These are phyloP conservation scores for Talaromyces sp. DNA, from an alignment of 2,329 filamentous ascomycete genomes.

Conservation along the genomic window DNA sequence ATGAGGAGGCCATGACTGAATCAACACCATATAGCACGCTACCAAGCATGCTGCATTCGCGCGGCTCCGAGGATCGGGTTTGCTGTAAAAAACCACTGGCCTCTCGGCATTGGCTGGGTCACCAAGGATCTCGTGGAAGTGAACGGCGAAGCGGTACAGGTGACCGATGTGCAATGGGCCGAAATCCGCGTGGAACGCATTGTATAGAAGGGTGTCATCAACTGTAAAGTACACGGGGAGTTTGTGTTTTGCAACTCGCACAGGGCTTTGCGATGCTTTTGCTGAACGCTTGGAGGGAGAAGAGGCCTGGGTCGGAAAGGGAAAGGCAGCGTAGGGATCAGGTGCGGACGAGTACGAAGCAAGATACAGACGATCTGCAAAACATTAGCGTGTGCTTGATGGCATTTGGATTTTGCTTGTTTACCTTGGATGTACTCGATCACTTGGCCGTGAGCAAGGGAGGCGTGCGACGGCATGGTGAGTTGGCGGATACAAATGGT, in stretches of 20 bases:
- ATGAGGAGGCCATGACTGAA: constrained; percentile 96
- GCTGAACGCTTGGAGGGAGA: constrained; percentile 76
- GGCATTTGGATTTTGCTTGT: constrained; percentile 44
- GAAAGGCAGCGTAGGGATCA: constrained; percentile 77
- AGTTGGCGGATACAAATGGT: not conserved
- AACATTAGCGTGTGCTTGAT: not conserved
- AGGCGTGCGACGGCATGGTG: constrained; percentile 47
- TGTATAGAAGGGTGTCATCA: constrained; percentile 89
- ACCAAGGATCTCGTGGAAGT: constrained; percentile 91
- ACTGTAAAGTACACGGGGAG: constrained; percentile 92
- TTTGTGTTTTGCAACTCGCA: constrained; percentile 51
- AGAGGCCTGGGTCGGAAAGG: constrained; percentile 63
- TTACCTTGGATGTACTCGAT: constrained; percentile 95
- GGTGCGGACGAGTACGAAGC: constrained; percentile 85
- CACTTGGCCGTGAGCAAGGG: constrained; percentile 74
- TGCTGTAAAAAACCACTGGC: constrained; percentile 94
- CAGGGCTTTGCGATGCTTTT: constrained; percentile 59
- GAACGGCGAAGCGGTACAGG: constrained; percentile 91
- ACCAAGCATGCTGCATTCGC: constrained; percentile 91
- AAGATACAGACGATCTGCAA: constrained; percentile 83
- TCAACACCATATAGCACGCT: constrained; percentile 97
- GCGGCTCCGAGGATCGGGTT: constrained; percentile 81
- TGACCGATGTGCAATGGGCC: constrained; percentile 96
- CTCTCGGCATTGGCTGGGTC: constrained; percentile 86
- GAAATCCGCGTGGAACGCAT: constrained; percentile 98